A percentile compares a stretch with the other conserved stretches of the same genome.
Evolutionary conservation across 208 protist species (phyloP).

Genomic region (Porcisia hertigi): DNA sequence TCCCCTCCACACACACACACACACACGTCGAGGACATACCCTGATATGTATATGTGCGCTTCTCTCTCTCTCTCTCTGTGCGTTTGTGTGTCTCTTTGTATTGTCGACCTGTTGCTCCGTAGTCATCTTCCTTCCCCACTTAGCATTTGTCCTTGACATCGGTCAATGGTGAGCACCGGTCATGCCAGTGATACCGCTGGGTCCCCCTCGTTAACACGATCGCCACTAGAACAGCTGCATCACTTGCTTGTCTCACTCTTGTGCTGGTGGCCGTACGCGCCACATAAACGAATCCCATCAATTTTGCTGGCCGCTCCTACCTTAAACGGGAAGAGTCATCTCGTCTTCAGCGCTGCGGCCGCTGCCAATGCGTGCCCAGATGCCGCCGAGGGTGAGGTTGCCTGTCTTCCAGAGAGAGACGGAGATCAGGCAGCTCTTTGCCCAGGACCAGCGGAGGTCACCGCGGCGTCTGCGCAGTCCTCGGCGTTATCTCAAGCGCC

Average conservation of each 20-base stretch:
- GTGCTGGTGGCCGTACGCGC: constrained; percentile 47
- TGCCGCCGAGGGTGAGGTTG: not conserved
- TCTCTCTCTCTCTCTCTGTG: not conserved
- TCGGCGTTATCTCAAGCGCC: not conserved
- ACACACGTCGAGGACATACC: not conserved
- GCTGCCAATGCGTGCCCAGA: not conserved
- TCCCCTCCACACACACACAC: too few relatives aligned
- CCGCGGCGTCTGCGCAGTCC: not conserved
- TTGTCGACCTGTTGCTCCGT: not conserved
- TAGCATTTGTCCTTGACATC: not conserved
- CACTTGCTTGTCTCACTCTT: constrained; percentile 46
- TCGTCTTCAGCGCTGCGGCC: constrained; percentile 24
- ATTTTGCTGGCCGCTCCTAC: constrained; percentile 59
- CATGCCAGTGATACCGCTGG: not conserved
- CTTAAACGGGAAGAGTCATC: constrained; percentile 69
- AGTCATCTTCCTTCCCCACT: not conserved
- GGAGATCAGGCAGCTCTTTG: not conserved
- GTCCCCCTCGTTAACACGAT: not conserved
- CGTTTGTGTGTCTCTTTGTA: not conserved
- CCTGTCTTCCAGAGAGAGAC: not conserved
- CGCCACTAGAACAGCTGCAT: constrained; percentile 10
- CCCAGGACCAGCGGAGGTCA: not conserved
- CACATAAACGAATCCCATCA: constrained; percentile 35
- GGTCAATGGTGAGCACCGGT: not conserved
- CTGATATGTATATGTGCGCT: not conserved